Evolutionary conservation across 2,329 filamentous ascomycete genomes (phyloP).

Genomic region (Nigrospora oryzae): DNA sequence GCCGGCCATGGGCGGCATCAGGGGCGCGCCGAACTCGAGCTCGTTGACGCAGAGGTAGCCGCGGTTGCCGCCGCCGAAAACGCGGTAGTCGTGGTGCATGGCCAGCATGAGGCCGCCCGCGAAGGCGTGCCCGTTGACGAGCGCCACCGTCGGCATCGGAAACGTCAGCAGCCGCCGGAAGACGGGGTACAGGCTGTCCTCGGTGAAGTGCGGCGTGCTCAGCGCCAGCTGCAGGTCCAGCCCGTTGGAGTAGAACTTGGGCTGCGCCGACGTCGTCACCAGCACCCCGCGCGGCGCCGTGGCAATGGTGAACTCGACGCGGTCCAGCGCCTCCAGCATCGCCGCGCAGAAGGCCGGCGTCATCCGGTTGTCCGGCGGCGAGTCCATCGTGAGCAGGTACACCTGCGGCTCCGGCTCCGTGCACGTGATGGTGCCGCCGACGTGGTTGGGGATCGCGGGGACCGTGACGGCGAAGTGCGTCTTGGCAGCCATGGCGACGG

Average conservation of each 20-base stretch:
- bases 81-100: slow-evolving; percentile 76
- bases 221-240: slow-evolving; percentile 66
- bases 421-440: slow-evolving; percentile 52
- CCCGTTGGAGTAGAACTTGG: slow-evolving; percentile 78
- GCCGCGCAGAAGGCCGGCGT: slow-evolving; percentile 60
- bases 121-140: slow-evolving; percentile 74
- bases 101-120: slow-evolving; percentile 75
- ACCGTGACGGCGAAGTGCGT: slow-evolving; percentile 54
- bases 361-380: slow-evolving; percentile 69
- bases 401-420: slow-evolving; percentile 50
- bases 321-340: slow-evolving; percentile 63
- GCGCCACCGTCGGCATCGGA: slow-evolving; percentile 75
- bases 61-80: slow-evolving; percentile 55
- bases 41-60: slow-evolving; percentile 80
- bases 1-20: slow-evolving; percentile 63
- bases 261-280: slow-evolving; percentile 65
- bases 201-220: slow-evolving; percentile 51
- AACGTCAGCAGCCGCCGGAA: slow-evolving; percentile 61
- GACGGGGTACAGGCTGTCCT: slow-evolving; percentile 51
- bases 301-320: slow-evolving; percentile 49
- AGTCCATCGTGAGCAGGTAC: slow-evolving; percentile 66
- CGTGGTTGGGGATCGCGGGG: slow-evolving; percentile 30
- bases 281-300: slow-evolving; percentile 50
- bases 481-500: slow-evolving; percentile 15
- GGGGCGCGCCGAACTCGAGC: slow-evolving; percentile 68